Evolutionary conservation across 1,284 basidiomycete genomes (phyloP), one percentile per base, ranked within the genome.

Genomic region (Schizopora paradoxa): DNA sequence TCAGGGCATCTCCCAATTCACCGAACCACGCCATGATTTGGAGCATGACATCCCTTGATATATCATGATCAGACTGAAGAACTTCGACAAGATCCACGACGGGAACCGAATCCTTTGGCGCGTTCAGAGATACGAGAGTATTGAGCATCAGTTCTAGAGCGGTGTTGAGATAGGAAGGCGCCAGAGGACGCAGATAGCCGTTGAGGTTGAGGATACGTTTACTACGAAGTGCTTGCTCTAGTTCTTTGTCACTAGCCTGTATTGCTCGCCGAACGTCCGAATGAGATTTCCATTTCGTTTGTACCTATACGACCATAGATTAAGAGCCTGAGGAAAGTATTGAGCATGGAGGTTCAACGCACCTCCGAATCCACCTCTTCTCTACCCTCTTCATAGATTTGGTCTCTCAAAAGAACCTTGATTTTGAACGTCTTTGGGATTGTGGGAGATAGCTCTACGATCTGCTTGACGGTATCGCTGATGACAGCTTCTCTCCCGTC

Each of bases 11-110:
- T n/a, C n/a, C n/a, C 1, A 84, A 59, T 1, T 66, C 62, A 2
- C 91, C 91, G 55, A 92, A 95, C 79, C 91, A 91, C 0, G 63
- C 59, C 68, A 94, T 77, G 6, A 93, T 72, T 55, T 90, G 86
- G 3, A 57, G 61, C 0, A 78, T 74, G 4, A 93, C 77, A 0
- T 70, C 62, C 3, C 72, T 62, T 1, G 75, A 69, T 16, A 92
- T 65, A 14, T 91, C 88, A 56, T 91, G 82, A n/a, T 86, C 81
- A 26, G 81, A 70, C 13, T 80, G 75, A 11, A 94, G 69, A 0
- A 77, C 66, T 1, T 72, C 64, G 2, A 72, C 59, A 19, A 93
- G 62, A 6, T 76, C 69, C 18, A 75, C 69, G 8, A 80, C 69
- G 1, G 76, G 66, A 1, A 72, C 75, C 2, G 72, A 64, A 2